These are phyloP conservation scores for Arabidopsis lyrata DNA, from an alignment of 441 rosid species.

Conservation along the genomic window DNA sequence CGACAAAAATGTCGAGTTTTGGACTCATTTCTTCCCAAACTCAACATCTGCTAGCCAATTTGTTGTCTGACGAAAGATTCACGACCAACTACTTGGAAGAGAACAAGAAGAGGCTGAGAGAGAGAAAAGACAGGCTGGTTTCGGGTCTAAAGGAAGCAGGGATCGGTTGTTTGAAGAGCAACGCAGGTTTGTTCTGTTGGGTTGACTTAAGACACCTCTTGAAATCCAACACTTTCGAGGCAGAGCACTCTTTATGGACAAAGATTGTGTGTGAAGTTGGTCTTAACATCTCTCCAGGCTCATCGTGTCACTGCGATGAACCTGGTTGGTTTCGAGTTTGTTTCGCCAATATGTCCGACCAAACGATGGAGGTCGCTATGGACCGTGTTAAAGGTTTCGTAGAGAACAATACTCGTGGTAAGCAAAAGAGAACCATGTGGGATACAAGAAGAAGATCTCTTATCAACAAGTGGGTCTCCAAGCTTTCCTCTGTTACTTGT, in stretches of 20 bases:
- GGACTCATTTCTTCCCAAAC: slow-evolving; percentile 72
- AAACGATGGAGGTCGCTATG: slow-evolving; percentile 55
- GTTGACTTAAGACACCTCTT: slow-evolving; percentile 63
- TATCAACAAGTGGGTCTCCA: slow-evolving; percentile 53
- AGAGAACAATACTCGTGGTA: slow-evolving; percentile 9
- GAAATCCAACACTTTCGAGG: slow-evolving; percentile 52
- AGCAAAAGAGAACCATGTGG: slow-evolving; percentile 35
- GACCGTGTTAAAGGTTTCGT: slow-evolving; percentile 51
- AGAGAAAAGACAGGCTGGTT: slow-evolving; percentile 54
- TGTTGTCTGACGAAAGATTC: slow-evolving; percentile 56
- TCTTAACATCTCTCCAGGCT: slow-evolving; percentile 67
- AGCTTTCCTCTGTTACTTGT: slow-evolving; percentile 39
- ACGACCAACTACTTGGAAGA: slow-evolving; percentile 51
- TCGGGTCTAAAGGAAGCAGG: slow-evolving; percentile 52
- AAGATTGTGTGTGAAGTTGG: slow-evolving; percentile 55
- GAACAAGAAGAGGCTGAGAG: slow-evolving; percentile 54
- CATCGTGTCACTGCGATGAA: slow-evolving; percentile 64
- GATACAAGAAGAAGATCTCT: slow-evolving; percentile 45
- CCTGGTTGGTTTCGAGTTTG: slow-evolving; percentile 77
- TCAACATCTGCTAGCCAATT: slow-evolving; percentile 53
- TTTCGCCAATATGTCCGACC: slow-evolving; percentile 61
- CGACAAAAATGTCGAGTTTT: slow-evolving; percentile 73
- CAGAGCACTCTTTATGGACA: slow-evolving; percentile 62
- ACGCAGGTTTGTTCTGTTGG: slow-evolving; percentile 72
- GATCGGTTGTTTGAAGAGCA: slow-evolving; percentile 56